These are phyloP conservation scores for Paraphoma chrysanthemicola DNA, from an alignment of 2,329 filamentous ascomycete genomes.

Conservation along the genomic window DNA sequence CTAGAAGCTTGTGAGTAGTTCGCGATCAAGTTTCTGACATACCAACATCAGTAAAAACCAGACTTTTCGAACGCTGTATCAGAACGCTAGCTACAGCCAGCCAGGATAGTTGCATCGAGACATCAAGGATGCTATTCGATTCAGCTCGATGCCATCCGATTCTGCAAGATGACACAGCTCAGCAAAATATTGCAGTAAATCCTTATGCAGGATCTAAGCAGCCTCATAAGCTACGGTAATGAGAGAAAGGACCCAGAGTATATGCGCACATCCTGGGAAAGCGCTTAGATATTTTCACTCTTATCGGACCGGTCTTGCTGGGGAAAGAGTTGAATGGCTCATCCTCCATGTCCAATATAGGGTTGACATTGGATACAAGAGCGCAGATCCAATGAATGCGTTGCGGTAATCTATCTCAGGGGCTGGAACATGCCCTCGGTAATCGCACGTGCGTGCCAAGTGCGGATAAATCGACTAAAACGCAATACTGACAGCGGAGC, in stretches of 20 bases:
- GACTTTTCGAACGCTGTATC: not conserved
- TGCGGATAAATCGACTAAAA: not conserved
- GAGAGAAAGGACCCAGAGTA: too few species aligned
- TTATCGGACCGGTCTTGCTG: not conserved
- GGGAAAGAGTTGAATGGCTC: too few species aligned
- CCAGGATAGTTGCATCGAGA: not conserved
- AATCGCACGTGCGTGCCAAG: not conserved
- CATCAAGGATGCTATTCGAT: not conserved
- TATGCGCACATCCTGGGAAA: too few species aligned
- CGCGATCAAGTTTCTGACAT: not conserved
- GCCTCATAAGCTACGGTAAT: too few species aligned
- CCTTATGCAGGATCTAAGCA: too few species aligned
- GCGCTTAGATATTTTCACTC: too few species aligned
- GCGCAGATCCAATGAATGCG: not conserved
- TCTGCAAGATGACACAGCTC: too few species aligned
- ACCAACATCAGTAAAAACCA: not conserved
- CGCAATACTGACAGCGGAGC: not conserved
- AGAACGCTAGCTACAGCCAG: not conserved
- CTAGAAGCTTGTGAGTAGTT: not conserved
- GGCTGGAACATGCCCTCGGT: not conserved
- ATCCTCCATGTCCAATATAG: too few species aligned
- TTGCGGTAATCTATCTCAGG: not conserved
- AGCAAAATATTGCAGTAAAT: too few species aligned
- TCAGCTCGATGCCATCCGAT: too few species aligned
- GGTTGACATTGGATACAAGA: too few species aligned